Evolutionary conservation across 169 alveolate genomes (phyloP), one percentile per base, ranked within the genome.

Genomic region (Cryptosporidium sp.): DNA sequence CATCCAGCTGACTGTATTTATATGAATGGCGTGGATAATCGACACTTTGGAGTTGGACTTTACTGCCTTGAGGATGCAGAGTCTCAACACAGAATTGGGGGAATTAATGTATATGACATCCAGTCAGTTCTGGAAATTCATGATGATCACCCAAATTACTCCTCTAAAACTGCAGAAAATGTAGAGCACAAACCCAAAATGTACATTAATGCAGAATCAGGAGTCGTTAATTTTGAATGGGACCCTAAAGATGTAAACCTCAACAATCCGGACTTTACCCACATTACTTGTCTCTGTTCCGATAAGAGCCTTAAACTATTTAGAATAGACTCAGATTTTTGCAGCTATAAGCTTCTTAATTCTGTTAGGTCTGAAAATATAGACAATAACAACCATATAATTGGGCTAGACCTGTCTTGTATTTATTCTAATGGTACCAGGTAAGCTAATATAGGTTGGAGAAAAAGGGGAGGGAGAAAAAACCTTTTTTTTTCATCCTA

Each of bases 141-240:
- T 26, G 29, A 45, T 31, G 33, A 0, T 0, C 35, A 31, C 67
- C 37, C 29, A 2, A 56, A 8, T 26, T 0, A 26, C 6, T 26
- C 3, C 37, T 21, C 26, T 29, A 48, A 35, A 12, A 18, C 35
- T 14, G 29, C 9, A n/a, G 21, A 26, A 62, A 31, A 8, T 23
- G 6, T 16, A 44, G 26, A 80, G 14, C 31, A 33, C 14, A 37
- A 73, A 31, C 86, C 86, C 7, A 60, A 53, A n/a, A 21, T 80
- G 26, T 65, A 18, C 0, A 80, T 80, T 3, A 31, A 80, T 26
- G 65, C 89, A 14, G 89, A 48, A 29, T 62, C 89, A 9, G 89
- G 89, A 3, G 89, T 80, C 10, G 73, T 80, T 16, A 80, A 80
- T 48, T 80, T 60, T 65, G 75, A 62, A 23, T 80, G 89, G 89